Evolutionary conservation across 176 grass and related monocot species (phyloP).

Genomic region (Oryza officinalis): DNA sequence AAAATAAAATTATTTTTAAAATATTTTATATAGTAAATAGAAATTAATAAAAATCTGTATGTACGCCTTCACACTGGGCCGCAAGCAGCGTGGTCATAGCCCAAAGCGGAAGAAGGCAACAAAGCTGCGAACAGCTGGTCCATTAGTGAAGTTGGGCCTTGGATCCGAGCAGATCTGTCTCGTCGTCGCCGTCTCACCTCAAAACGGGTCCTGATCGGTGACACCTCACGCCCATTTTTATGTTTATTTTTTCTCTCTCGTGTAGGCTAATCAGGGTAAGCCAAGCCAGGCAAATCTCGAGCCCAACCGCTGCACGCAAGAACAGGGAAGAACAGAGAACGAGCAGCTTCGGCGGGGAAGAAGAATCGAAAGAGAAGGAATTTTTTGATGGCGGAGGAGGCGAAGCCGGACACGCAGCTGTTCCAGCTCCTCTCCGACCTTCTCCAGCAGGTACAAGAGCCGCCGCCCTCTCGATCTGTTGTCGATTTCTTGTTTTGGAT

Average conservation of each 20-base stretch:
- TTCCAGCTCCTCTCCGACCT: conserved; percentile 85
- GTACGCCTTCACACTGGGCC: too few relatives aligned
- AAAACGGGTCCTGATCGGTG: not conserved
- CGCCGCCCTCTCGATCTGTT: conserved; percentile 1
- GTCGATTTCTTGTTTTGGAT: not conserved
- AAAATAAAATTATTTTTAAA: too few relatives aligned
- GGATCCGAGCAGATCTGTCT: not conserved
- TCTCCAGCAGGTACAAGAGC: conserved; percentile 66
- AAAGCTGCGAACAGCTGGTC: not conserved
- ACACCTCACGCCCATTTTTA: not conserved
- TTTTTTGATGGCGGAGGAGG: conserved; percentile 68
- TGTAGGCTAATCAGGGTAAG: not conserved
- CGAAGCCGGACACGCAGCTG: conserved; percentile 69
- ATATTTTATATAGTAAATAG: too few relatives aligned
- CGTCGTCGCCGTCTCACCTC: too few relatives aligned
- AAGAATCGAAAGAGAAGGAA: not conserved
- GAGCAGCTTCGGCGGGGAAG: not conserved
- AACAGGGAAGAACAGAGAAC: not conserved
- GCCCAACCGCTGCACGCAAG: not conserved
- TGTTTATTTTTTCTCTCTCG: not conserved
- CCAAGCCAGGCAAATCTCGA: not conserved
- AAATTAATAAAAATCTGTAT: too few relatives aligned
- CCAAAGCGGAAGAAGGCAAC: not conserved
- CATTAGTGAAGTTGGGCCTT: not conserved
- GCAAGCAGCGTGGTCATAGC: too few relatives aligned